Percentiles rank a stretch among this genome's conserved stretches.
These are phyloP conservation scores for Coprinopsis marcescibilis DNA, from an alignment of 768 basidiomycete genomes.

Conservation along the genomic window DNA sequence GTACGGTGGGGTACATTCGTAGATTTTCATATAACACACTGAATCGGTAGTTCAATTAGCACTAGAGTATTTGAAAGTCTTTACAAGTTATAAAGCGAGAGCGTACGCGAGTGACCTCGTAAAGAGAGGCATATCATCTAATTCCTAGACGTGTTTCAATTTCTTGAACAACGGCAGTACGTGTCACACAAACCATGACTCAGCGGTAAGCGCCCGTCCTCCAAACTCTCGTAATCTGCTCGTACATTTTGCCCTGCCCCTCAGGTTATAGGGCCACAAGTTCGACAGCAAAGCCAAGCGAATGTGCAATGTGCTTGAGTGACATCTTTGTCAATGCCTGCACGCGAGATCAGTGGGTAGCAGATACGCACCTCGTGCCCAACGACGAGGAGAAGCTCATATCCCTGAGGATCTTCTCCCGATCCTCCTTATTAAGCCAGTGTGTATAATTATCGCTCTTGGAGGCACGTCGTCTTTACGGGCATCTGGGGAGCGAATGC, in stretches of 20 bases:
- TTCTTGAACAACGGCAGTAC: too few species aligned
- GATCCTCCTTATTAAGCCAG: neutral
- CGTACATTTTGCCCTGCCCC: constrained; percentile 29
- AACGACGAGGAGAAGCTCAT: constrained; percentile 50
- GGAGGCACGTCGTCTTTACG: constrained; percentile 23
- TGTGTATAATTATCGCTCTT: constrained; percentile 15
- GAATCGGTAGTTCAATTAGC: too few species aligned
- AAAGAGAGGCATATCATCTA: constrained; percentile 35
- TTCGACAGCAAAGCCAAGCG: constrained; percentile 31
- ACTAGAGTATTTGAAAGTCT: neutral
- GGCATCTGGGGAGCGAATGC: neutral
- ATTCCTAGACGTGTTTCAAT: constrained; percentile 21
- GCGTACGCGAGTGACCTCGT: constrained; percentile 34
- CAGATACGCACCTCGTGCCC: constrained; percentile 44
- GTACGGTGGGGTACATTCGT: constrained; percentile 28
- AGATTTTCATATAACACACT: neutral
- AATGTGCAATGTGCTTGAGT: constrained; percentile 28
- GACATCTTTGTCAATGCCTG: neutral
- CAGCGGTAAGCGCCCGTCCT: constrained; percentile 28
- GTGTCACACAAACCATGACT: too few species aligned
- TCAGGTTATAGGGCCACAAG: constrained; percentile 36
- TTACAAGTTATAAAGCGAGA: neutral
- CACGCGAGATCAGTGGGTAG: neutral
- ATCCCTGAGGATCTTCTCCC: constrained; percentile 24
- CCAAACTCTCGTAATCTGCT: constrained; percentile 28